Base-by-base conservation (phyloP, 1,284 basidiomycete genomes). In the Irpex lacteus region DNA sequence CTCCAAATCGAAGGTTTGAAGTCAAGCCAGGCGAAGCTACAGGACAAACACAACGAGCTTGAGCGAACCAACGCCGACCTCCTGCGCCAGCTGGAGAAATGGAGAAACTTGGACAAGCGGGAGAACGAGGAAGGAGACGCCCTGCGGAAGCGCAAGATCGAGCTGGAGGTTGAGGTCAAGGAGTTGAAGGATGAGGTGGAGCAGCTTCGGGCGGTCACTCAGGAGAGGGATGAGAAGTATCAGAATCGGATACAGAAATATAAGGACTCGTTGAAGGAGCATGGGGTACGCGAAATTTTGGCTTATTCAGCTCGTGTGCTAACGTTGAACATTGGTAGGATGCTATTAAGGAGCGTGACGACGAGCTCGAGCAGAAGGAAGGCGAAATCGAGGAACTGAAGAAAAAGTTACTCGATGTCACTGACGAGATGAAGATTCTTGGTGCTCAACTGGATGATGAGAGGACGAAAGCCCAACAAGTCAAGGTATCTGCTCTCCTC, bases 61-160 rank as follows among this genome's bases (percentile, higher is more conserved):
- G 83, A 85, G 65, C 82, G 83, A 9, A 80, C 81, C 6, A 82
- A 82, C 62, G 74, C 76, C 2, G 83, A 89, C 49, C 75, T 91
- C 50, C 81, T 83, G 57, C 81, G 82, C 3, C 90, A 92, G 70
- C 74, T 91, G 9, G 82, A 84, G 58, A 85, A 88, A 69, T 91
- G 88, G 88, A 80, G 88, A 69, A 81, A 75, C 32, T 73, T 90
- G 11, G 91, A 91, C 69, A 85, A 77, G 34, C 85, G 84, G 62
- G 88, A 85, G 60, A 85, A 81, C 15, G 81, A 78, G 9, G 86
- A 89, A 57, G 77, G 81, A 7, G 89, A 87, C 62, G 73, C 76
- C 2, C 74, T 82, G 64, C 81, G 86, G 54, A 87, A 85, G 71
- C 77, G 79, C 61, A 82, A 82, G 15, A 76, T 82, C 11, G 82